Evolutionary conservation across 164 flowering plant species (phyloP).

Genomic region (Taxillus chinensis): DNA sequence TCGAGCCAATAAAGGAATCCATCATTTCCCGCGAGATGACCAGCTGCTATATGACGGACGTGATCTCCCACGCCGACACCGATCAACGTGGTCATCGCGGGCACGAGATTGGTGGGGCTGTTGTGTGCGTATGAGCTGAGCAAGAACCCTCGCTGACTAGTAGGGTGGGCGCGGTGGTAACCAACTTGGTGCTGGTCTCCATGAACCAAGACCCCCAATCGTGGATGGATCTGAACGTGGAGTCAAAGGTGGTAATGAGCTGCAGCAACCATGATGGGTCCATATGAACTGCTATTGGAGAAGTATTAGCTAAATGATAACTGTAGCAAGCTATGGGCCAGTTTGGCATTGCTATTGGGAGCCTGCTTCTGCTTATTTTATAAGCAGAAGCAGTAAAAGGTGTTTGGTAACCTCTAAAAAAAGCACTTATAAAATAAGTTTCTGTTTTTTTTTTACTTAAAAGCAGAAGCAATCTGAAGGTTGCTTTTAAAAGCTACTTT

Average conservation of each 20-base stretch:
- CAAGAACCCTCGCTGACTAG: constrained; percentile 65
- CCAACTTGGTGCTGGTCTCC: constrained; percentile 96
- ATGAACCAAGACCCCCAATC: constrained; percentile 98
- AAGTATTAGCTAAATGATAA: no score
- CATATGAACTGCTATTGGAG: no score
- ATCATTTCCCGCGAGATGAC: constrained; percentile 95
- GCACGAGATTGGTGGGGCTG: constrained; percentile 87
- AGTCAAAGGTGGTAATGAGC: constrained; percentile 90
- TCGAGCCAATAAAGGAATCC: constrained; percentile 75
- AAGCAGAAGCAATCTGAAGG: no score
- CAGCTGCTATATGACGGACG: constrained; percentile 84
- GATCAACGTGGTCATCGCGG: constrained; percentile 84
- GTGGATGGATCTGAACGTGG: constrained; percentile 98
- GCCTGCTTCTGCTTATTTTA: no score
- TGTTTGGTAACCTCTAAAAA: no score
- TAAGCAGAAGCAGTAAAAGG: no score
- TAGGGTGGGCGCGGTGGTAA: constrained; percentile 72
- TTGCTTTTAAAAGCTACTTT: no score
- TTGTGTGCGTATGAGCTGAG: constrained; percentile 87
- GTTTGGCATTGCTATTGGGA: no score
- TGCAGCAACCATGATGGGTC: constrained; percentile 97
- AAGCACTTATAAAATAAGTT: no score
- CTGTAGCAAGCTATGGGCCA: no score
- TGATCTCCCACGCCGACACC: constrained; percentile 88
- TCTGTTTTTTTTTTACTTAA: no score